A percentile compares a stretch with the other conserved stretches of the same genome.
Evolutionary conservation across 768 basidiomycete species (phyloP).

Genomic region (Mrakia gelida): DNA sequence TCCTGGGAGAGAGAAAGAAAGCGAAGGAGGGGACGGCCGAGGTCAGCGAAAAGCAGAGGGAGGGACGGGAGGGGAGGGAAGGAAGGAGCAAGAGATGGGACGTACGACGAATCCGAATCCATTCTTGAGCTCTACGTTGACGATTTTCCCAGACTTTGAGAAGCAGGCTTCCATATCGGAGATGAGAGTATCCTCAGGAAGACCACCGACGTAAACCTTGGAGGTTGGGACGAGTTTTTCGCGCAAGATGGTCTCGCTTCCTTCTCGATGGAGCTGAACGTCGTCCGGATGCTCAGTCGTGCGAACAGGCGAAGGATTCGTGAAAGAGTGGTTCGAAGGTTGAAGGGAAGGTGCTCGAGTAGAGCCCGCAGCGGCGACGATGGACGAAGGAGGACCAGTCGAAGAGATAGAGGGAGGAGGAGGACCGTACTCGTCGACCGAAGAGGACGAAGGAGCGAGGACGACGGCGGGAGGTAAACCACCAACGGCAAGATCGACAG

Average conservation of each 20-base stretch:
- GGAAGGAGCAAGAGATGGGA: neutral
- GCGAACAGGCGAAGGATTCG: neutral
- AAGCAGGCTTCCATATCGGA: slow-evolving; percentile 83
- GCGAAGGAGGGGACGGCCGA: too few relatives aligned
- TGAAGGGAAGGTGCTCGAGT: neutral
- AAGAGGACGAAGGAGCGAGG: neutral
- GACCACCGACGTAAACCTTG: slow-evolving; percentile 87
- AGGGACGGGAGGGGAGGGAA: neutral
- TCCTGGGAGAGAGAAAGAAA: slow-evolving; percentile 55
- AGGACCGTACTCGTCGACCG: neutral
- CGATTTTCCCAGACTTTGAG: slow-evolving; percentile 72
- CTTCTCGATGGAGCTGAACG: neutral
- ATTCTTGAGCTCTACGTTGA: slow-evolving; percentile 77
- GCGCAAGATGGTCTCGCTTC: neutral
- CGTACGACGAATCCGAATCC: slow-evolving; percentile 54
- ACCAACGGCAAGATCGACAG: neutral
- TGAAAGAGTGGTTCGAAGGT: neutral
- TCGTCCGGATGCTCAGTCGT: neutral
- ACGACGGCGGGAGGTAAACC: neutral
- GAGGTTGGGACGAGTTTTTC: slow-evolving; percentile 59
- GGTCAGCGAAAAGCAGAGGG: neutral
- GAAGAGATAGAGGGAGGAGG: neutral
- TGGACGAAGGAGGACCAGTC: neutral
- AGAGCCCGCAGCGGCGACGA: neutral
- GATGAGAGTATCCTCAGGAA: slow-evolving; percentile 78